These are phyloP conservation scores for Hysterium pulicare DNA, from an alignment of 2,329 filamentous ascomycete genomes.

Conservation along the genomic window DNA sequence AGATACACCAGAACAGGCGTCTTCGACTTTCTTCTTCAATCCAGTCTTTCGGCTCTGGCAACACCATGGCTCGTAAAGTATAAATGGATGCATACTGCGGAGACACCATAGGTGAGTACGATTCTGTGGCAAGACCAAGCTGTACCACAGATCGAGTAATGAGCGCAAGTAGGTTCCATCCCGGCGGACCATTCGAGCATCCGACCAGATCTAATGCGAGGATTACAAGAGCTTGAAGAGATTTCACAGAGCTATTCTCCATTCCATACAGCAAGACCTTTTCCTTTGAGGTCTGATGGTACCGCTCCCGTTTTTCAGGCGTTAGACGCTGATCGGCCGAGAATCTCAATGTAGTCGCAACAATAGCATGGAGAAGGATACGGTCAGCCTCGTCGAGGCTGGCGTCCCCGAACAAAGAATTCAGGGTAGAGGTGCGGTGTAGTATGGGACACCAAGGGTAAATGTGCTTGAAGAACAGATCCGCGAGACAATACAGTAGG, in stretches of 20 bases:
- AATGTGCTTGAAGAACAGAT: constrained; percentile 62
- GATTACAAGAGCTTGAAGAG: constrained; percentile 82
- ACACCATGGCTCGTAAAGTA: constrained; percentile 77
- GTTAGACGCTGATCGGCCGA: constrained; percentile 74
- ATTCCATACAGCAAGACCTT: constrained; percentile 83
- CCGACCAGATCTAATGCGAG: constrained; percentile 81
- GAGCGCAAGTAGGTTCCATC: constrained; percentile 86
- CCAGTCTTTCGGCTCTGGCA: constrained; percentile 79
- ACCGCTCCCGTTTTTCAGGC: constrained; percentile 67
- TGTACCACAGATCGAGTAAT: constrained; percentile 88
- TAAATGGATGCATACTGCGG: constrained; percentile 84
- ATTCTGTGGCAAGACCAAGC: constrained; percentile 78
- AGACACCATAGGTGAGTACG: constrained; percentile 72
- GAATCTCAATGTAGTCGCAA: constrained; percentile 82
- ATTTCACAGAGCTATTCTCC: constrained; percentile 85
- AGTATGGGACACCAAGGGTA: constrained; percentile 78
- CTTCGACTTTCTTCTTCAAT: constrained; percentile 85
- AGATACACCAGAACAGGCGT: constrained; percentile 91
- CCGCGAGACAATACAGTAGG: constrained; percentile 57
- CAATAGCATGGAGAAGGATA: constrained; percentile 81
- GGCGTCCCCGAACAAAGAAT: constrained; percentile 70
- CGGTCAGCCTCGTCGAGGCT: constrained; percentile 76
- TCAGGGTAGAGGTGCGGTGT: constrained; percentile 77
- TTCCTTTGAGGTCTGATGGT: constrained; percentile 78
- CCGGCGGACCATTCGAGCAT: constrained; percentile 82